Evolutionary conservation across 179 eudicot genomes (phyloP).

Genomic region (Silene noctiflora): DNA sequence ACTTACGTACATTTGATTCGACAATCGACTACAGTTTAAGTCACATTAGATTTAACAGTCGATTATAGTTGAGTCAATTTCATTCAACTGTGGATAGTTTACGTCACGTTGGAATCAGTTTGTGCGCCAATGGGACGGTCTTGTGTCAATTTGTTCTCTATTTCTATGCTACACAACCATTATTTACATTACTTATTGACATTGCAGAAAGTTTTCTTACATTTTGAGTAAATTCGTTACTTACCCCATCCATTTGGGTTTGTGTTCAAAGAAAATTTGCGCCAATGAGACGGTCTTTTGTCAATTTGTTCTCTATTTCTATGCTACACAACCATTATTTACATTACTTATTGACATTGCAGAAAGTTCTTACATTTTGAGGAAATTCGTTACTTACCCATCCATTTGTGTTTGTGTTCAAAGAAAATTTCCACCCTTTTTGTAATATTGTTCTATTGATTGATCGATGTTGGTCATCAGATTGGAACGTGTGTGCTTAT

Average conservation of each 20-base stretch:
- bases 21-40: no score
- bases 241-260: neutral
- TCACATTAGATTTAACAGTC: no score
- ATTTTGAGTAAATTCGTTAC: neutral
- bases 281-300: conserved; percentile 31
- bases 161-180: conserved; percentile 20
- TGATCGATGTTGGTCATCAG: neutral
- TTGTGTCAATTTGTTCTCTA: conserved; percentile 19
- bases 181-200: conserved; percentile 11
- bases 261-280: no score
- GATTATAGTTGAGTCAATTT: neutral
- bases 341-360: conserved; percentile 7
- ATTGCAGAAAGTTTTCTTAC: neutral
- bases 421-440: neutral
- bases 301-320: conserved; percentile 14
- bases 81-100: no score
- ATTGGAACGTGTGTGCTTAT: conserved; percentile 27
- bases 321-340: conserved; percentile 18
- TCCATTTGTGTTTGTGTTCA: neutral
- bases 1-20: no score
- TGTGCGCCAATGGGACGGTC: conserved; percentile 24
- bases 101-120: no score
- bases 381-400: neutral
- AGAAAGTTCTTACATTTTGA: neutral
- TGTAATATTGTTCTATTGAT: neutral